These are phyloP conservation scores for Boechera divaricarpa DNA, from an alignment of 345 rosid genomes.

Conservation along the genomic window DNA sequence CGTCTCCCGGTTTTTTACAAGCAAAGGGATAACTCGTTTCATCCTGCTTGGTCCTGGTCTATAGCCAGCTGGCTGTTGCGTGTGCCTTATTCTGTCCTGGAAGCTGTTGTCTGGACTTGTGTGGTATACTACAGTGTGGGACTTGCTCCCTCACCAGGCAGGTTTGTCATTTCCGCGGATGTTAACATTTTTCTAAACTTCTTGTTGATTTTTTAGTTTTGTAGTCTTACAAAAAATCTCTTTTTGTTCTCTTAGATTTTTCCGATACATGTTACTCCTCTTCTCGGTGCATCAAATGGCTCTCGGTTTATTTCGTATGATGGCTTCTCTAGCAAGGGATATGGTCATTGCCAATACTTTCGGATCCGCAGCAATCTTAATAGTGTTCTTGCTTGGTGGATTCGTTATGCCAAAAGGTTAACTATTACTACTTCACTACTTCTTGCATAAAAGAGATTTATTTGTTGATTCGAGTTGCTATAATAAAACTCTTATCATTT, in stretches of 20 bases:
- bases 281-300: constrained; percentile 93
- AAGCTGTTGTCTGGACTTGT: constrained; percentile 84
- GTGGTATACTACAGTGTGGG: constrained; percentile 87
- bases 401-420: constrained; percentile 85
- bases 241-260: constrained; percentile 59
- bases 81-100: constrained; percentile 82
- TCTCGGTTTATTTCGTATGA: constrained; percentile 75
- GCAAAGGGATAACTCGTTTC: constrained; percentile 87
- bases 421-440: background rate
- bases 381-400: constrained; percentile 82
- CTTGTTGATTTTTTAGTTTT: background rate
- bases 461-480: constrained; percentile 10
- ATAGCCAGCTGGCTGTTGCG: constrained; percentile 78
- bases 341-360: constrained; percentile 87
- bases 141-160: constrained; percentile 73
- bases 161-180: constrained; percentile 56
- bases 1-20: constrained; percentile 92
- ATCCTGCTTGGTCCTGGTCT: constrained; percentile 96
- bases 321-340: constrained; percentile 85
- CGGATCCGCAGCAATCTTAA: constrained; percentile 71
- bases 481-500: background rate
- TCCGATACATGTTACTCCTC: constrained; percentile 76
- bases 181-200: background rate
- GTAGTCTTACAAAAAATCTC: background rate
- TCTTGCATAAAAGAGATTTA: background rate